Base-by-base conservation (phyloP, 139 green algal species). In the Chlamydomonas sp. region DNA sequence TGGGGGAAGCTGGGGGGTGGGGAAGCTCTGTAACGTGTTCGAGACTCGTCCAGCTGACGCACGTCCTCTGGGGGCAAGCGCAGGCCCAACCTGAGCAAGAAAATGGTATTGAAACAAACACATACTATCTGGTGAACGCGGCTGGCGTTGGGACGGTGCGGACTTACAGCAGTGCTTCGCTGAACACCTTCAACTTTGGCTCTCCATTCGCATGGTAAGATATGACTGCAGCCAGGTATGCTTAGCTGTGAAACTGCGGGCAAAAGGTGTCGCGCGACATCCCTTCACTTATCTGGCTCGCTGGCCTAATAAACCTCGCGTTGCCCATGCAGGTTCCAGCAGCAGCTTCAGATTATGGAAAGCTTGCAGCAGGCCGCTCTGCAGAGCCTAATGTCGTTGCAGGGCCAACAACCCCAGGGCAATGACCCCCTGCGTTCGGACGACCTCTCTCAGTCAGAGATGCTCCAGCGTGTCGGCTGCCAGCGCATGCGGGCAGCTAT, bases 401-500 rank as follows among this genome's bases (percentile, higher is more conserved):
- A 49, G 31, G 31, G 31, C 31, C 18, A 72, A 4, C 49, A 67
- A 8, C 14, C 31, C 59, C 14, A 67, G 9, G 2, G 3, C 20
- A 7, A 17, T 2, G 59, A 64, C 5, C 1, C 58, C 6, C 10
- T 14, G 58, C 59, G 12, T 58, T 5, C 1, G 8, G 9, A 1
- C 1, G 4, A 68, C 68, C 58, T 31, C 69, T 3, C 64, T 62
- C 15, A 49, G 7, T 16, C 82, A 81, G 83, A 87, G 4, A 64
- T 81, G 17, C 72, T 87, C 31, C 83, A 73, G 2, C n/a, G 80
- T 5, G 83, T 87, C 0, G 83, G 83, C 14, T 80, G 83, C 73
- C 73, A 72, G 6, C 83, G 83, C 31, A 75, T 87, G 83, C 83
- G 83, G 4, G 83, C 83, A 4, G 72, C 83, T 14, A 31, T 87